A percentile compares a stretch with the other conserved stretches of the same genome.
These are phyloP conservation scores for Fraxinus platypoda DNA, from an alignment of 305 asterid genomes.

Conservation along the genomic window DNA sequence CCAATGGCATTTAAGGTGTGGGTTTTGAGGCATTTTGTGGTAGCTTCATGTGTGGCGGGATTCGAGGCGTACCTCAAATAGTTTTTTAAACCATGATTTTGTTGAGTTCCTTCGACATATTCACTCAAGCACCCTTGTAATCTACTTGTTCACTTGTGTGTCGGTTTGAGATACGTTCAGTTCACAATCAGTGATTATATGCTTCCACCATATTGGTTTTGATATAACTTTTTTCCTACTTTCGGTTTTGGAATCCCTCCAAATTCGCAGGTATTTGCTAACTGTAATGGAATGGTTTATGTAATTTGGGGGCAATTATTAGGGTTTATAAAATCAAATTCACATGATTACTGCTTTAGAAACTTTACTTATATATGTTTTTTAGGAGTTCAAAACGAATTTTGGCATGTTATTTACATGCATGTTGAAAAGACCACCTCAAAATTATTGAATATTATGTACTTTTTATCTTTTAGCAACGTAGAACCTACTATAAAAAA, in stretches of 20 bases:
- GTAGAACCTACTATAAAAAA: neutral
- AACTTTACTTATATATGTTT: neutral
- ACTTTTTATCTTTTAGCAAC: neutral
- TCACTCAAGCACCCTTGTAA: neutral
- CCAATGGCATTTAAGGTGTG: neutral
- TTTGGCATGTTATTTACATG: neutral
- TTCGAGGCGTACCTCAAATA: neutral
- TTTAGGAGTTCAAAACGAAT: neutral
- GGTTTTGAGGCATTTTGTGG: neutral
- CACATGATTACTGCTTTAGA: neutral
- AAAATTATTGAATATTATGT: neutral
- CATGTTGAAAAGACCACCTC: neutral
- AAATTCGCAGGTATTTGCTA: neutral
- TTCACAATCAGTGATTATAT: neutral
- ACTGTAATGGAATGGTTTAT: neutral
- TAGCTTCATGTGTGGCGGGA: neutral
- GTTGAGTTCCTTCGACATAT: neutral
- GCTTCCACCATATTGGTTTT: neutral
- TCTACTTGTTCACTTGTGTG: neutral
- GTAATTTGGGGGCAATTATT: neutral
- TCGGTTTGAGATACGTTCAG: neutral
- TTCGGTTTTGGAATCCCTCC: neutral
- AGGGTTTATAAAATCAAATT: neutral
- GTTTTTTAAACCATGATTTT: neutral
- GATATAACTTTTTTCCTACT: neutral